Percentiles rank a stretch among this genome's conserved stretches.
These are phyloP conservation scores for Phaeotremella fagi DNA, from an alignment of 768 basidiomycete species.

Conservation along the genomic window DNA sequence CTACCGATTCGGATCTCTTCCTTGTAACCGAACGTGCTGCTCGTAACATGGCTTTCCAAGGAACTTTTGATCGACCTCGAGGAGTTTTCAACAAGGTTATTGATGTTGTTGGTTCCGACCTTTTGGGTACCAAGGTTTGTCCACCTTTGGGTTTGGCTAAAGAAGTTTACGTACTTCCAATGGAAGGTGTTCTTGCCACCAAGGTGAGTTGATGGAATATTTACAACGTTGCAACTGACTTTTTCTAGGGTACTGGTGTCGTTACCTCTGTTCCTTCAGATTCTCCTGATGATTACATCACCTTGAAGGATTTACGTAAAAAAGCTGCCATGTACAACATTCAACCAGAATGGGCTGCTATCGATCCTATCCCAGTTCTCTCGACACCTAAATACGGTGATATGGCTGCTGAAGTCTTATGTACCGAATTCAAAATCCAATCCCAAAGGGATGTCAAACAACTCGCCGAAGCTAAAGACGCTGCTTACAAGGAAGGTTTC, in stretches of 20 bases:
- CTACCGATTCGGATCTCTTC: conserved; percentile 65
- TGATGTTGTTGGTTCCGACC: conserved; percentile 69
- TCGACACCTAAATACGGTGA: conserved; percentile 88
- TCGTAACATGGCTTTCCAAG: conserved; percentile 97
- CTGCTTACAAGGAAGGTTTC: conserved; percentile 98
- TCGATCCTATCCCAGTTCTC: conserved; percentile 83
- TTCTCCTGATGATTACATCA: conserved; percentile 93
- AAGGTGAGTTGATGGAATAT: conserved; percentile 56
- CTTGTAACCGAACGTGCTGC: conserved; percentile 83
- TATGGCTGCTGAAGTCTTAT: conserved; percentile 73
- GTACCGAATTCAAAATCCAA: conserved; percentile 86
- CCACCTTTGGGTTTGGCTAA: conserved; percentile 77
- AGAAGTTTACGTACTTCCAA: conserved; percentile 93
- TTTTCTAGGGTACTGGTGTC: conserved; percentile 79
- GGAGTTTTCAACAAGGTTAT: conserved; percentile 69
- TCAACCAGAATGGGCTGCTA: conserved; percentile 75
- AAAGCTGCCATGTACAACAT: conserved; percentile 97
- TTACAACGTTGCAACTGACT: not conserved
- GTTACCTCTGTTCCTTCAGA: conserved; percentile 98
- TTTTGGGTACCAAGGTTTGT: conserved; percentile 83
- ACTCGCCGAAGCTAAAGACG: conserved; percentile 91
- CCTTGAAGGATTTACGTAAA: conserved; percentile 83
- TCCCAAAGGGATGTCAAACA: conserved; percentile 91
- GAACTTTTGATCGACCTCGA: conserved; percentile 62
- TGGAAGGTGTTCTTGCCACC: conserved; percentile 94